Evolutionary conservation across 2,329 filamentous ascomycete species (phyloP), one percentile per base, ranked within the genome.

Genomic region (Huntiella moniliformis): DNA sequence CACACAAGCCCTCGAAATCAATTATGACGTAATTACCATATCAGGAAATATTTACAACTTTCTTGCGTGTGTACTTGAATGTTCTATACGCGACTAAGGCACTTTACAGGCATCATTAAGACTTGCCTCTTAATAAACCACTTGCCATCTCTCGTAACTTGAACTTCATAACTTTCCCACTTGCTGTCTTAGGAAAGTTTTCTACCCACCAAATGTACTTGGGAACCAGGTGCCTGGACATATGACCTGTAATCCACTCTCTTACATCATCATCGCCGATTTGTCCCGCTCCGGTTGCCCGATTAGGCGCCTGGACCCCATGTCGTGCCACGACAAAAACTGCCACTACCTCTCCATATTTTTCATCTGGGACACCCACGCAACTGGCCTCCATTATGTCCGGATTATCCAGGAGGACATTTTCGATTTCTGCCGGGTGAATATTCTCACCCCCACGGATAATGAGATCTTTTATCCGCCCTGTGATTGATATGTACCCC

Each of bases 401-500:
- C 2, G 74, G 68, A 56, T 88, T 78, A 36, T 73, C 73, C 51
- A 93, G 76, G 4, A 96, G 68, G 53, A 77, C 88, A 57, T 92
- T 87, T 60, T 98, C 91, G 3, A 96, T 71, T 60, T 96, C 91
- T 4, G 94, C 67, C 0, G 91, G 91, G 59, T 94, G 84, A 47
- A 95, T 94, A 58, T 98, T 98, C 60, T 96, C 91, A 17, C 91
- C 91, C 22, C 83, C 88, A 18, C 85, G 74, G 57, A 96, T 96
- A 54, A 98, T 95, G 46, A 96, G 63, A 58, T 98, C 91, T 62
- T 96, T 96, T 57, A 94, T 88, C 12, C 87, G 71, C 3, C 87
- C 85, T 1, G 86, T 95, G 56, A 96, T 94, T 53, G 74, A 73
- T 2, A 95, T 74, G 57, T 86, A 96, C 2, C 88, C 91, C 22